phyloP scores from a whole-genome alignment of 2,329 filamentous ascomycete species.

The Cadophora malorum region DNA sequence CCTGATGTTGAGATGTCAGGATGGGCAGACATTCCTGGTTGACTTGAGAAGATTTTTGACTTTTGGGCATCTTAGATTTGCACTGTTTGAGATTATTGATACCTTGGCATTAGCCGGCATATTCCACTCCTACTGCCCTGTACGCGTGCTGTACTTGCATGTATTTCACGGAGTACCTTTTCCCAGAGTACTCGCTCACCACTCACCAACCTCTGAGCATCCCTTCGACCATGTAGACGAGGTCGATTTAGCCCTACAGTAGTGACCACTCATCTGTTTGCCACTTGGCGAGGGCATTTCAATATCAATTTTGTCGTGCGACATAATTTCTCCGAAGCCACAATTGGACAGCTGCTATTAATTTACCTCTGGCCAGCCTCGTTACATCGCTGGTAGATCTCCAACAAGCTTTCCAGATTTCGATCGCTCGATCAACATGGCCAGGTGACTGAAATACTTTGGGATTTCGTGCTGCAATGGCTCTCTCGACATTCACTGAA shows the following conservation, averaged over 20 bases:
- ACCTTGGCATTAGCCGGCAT: constrained; percentile 11
- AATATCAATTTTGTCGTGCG: not conserved
- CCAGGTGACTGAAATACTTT: not conserved
- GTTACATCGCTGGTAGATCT: constrained; percentile 6
- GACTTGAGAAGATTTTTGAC: constrained; percentile 1
- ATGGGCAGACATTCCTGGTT: not conserved
- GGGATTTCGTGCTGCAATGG: not conserved
- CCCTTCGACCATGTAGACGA: not conserved
- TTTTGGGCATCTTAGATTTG: not conserved
- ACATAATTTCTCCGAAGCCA: constrained; percentile 2
- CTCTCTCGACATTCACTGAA: not conserved
- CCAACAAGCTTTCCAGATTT: not conserved
- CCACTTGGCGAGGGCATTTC: not conserved
- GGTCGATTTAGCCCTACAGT: constrained; percentile 4
- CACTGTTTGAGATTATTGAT: not conserved
- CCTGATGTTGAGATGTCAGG: not conserved
- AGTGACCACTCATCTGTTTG: not conserved
- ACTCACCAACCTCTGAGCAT: not conserved
- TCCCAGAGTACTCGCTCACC: not conserved
- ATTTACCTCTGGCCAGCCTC: constrained; percentile 14
- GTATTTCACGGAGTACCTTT: not conserved
- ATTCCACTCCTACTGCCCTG: not conserved
- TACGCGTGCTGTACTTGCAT: not conserved
- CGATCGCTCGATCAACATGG: constrained; percentile 1
- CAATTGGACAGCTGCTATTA: not conserved